phyloP scores from a whole-genome alignment of 1,284 basidiomycete genomes.

The Naganishia liquefaciens region DNA sequence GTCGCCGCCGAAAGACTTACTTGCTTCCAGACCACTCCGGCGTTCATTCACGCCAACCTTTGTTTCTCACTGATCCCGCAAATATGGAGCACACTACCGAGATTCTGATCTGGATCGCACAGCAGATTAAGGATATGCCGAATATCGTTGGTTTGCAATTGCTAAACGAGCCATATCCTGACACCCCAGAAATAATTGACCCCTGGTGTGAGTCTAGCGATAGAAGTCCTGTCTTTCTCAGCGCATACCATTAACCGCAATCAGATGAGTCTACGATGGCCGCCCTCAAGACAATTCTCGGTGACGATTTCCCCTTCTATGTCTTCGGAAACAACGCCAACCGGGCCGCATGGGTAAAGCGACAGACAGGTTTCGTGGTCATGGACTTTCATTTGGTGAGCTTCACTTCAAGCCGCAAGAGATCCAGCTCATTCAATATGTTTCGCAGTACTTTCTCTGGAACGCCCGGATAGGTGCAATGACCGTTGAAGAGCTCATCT shows the following conservation, averaged over 20 bases:
- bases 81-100: slow-evolving; percentile 56
- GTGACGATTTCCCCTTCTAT: slow-evolving; percentile 25
- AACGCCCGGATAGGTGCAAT: slow-evolving; percentile 3
- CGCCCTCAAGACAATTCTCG: slow-evolving; percentile 7
- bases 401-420: neutral
- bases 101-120: slow-evolving; percentile 62
- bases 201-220: slow-evolving; percentile 25
- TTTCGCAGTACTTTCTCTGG: slow-evolving; percentile 11
- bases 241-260: neutral
- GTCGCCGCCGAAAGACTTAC: neutral
- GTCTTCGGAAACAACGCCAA: slow-evolving; percentile 19
- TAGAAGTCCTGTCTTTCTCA: too few relatives aligned
- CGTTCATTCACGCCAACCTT: slow-evolving; percentile 43
- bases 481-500: slow-evolving; percentile 8
- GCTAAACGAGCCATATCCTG: slow-evolving; percentile 66
- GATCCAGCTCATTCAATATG: neutral
- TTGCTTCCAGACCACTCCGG: slow-evolving; percentile 64
- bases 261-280: slow-evolving; percentile 11
- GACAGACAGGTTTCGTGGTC: slow-evolving; percentile 11
- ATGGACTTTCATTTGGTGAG: slow-evolving; percentile 28
- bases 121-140: slow-evolving; percentile 63
- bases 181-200: neutral
- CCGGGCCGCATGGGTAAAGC: slow-evolving; percentile 7
- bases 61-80: slow-evolving; percentile 1
- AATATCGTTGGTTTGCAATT: slow-evolving; percentile 76